Percentiles rank a stretch among this genome's conserved stretches.
Conservation (phyloP, 108 stramenopile genomes). For the Schizochytrium sp. region DNA sequence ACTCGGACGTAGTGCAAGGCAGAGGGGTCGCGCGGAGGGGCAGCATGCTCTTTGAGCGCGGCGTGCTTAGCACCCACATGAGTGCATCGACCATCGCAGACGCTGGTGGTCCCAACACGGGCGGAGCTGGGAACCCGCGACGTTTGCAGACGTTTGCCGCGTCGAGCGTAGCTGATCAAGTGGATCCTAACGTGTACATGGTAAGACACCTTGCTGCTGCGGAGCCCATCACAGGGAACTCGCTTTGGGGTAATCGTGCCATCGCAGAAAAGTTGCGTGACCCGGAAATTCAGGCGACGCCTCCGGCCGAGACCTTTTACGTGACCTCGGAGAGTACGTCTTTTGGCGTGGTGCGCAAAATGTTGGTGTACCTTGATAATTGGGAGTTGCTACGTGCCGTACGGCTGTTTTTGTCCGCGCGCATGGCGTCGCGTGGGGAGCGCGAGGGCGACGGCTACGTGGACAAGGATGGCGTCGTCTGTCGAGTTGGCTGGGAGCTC, state of each 20-base stretch:
- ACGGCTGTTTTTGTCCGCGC: neutral
- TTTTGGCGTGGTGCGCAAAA: neutral
- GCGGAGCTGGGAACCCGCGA: neutral
- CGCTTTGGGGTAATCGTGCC: neutral
- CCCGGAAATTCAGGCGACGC: neutral
- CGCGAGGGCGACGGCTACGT: neutral
- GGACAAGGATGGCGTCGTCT: neutral
- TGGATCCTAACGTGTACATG: neutral
- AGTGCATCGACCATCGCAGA: neutral
- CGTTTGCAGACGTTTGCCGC: neutral
- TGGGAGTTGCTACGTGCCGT: neutral
- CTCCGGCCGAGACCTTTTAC: neutral
- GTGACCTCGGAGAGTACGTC: neutral
- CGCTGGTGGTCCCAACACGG: neutral
- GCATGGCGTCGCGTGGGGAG: conserved; percentile 2
- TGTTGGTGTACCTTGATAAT: neutral
- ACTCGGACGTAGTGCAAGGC: neutral
- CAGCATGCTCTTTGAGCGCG: neutral
- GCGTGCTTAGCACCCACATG: neutral
- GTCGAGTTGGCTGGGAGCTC: neutral
- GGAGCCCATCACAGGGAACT: neutral
- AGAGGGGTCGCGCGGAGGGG: neutral
- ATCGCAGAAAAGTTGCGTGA: neutral
- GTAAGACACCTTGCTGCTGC: neutral
- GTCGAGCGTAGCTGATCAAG: neutral